Conservation (phyloP, 768 basidiomycete species). For the Leccinum incarnatum region DNA sequence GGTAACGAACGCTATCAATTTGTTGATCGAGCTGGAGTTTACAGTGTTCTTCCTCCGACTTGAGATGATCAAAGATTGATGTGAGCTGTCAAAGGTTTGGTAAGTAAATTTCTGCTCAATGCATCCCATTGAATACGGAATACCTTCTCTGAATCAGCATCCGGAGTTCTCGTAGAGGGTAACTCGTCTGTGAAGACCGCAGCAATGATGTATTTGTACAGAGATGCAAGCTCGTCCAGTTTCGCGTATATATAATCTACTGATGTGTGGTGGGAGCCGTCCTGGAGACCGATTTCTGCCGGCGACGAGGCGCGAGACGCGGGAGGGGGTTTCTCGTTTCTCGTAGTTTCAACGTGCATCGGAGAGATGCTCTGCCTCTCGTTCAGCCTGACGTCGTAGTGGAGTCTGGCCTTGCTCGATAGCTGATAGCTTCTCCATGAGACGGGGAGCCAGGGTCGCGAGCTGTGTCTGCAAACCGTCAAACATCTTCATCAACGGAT, state of each 20-base stretch:
- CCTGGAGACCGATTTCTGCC: not conserved
- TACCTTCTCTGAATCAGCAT: slow-evolving; percentile 22
- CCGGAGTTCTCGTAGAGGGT: slow-evolving; percentile 1
- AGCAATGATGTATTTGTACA: slow-evolving; percentile 11
- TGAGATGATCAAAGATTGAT: slow-evolving; percentile 48
- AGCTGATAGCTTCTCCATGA: slow-evolving; percentile 34
- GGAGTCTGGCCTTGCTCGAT: slow-evolving; percentile 27
- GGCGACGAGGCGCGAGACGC: not conserved
- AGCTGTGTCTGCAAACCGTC: slow-evolving; percentile 42
- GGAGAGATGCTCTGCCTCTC: slow-evolving; percentile 2
- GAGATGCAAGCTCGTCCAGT: slow-evolving; percentile 36
- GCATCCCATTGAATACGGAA: not conserved
- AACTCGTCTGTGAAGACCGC: not conserved
- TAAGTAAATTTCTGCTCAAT: not conserved
- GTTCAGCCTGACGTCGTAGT: slow-evolving; percentile 17
- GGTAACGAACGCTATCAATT: slow-evolving; percentile 70
- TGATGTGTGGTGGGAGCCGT: not conserved
- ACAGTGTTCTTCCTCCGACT: slow-evolving; percentile 46
- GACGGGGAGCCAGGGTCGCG: slow-evolving; percentile 34
- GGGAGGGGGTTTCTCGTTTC: slow-evolving; percentile 17
- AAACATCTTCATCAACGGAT: slow-evolving; percentile 33
- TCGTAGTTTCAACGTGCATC: not conserved
- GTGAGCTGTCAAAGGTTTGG: slow-evolving; percentile 31
- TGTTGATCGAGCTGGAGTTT: slow-evolving; percentile 59
- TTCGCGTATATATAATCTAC: slow-evolving; percentile 34